Conservation (phyloP, 2,329 filamentous ascomycete species). For the Onygenales sp. region DNA sequence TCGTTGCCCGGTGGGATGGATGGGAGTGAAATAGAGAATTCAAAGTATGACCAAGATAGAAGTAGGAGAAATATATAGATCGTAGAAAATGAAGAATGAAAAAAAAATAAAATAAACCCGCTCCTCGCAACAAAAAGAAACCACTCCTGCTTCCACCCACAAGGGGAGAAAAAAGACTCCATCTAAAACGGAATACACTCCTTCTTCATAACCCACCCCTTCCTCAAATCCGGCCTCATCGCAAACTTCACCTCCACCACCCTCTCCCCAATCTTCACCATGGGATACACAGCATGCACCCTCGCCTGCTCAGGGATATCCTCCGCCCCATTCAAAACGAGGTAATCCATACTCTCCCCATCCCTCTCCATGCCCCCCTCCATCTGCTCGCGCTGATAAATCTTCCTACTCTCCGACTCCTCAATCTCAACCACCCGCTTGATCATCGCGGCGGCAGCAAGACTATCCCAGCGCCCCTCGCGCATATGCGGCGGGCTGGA, state of each 20-base stretch:
- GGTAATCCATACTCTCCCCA: not conserved
- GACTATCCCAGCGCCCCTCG: not conserved
- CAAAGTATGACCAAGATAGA: too few species aligned
- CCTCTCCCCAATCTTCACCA: not conserved
- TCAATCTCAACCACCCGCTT: not conserved
- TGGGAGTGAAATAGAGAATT: too few species aligned
- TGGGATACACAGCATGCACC: not conserved
- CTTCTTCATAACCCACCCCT: not conserved
- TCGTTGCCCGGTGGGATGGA: too few species aligned
- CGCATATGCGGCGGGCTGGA: not conserved
- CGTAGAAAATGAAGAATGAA: too few species aligned
- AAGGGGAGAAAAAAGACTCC: too few species aligned
- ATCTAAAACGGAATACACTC: not conserved
- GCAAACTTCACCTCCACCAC: not conserved
- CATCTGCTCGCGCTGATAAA: not conserved
- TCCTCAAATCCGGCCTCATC: not conserved
- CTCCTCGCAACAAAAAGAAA: too few species aligned
- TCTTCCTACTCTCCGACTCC: not conserved
- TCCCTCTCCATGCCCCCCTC: not conserved
- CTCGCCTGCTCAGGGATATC: not conserved
- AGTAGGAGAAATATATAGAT: too few species aligned
- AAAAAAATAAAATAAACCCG: too few species aligned
- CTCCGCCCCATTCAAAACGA: not conserved
- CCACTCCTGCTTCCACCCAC: too few species aligned
- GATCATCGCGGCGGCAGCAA: not conserved